Conservation (phyloP, 495 filamentous ascomycete genomes). For the Neurospora sp. region DNA sequence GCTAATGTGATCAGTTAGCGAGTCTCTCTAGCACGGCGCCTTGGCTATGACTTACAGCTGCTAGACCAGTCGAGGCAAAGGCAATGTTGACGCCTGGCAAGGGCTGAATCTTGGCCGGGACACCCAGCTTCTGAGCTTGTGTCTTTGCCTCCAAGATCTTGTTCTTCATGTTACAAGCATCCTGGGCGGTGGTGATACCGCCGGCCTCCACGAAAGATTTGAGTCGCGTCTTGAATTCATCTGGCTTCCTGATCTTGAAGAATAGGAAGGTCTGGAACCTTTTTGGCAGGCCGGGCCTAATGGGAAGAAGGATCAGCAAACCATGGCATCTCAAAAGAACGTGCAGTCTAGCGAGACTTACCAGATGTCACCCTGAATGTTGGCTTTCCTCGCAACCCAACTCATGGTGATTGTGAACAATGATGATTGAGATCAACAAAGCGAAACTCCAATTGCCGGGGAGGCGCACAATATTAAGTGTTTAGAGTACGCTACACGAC, state of each 20-base stretch:
- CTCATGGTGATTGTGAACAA: not conserved
- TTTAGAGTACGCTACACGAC: not conserved
- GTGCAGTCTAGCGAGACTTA: not conserved
- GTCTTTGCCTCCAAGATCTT: not conserved
- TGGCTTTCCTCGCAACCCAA: not conserved
- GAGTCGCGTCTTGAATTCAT: not conserved
- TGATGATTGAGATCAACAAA: not conserved
- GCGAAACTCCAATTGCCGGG: not conserved
- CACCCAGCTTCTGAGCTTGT: not conserved
- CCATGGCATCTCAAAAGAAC: not conserved
- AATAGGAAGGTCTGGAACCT: not conserved
- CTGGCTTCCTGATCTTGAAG: not conserved
- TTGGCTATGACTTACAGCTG: not conserved
- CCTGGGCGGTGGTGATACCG: not conserved
- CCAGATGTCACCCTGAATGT: not conserved
- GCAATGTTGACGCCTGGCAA: not conserved
- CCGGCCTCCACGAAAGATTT: not conserved
- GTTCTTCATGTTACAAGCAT: not conserved
- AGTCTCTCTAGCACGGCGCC: not conserved
- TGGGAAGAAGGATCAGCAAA: not conserved
- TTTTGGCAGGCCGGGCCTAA: not conserved
- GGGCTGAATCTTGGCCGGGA: not conserved
- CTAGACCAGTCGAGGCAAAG: not conserved
- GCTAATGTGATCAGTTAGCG: not conserved
- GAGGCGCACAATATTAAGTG: not conserved